Evolutionary conservation across 1,284 basidiomycete genomes (phyloP).

Genomic region (Rhodotorula sp.): DNA sequence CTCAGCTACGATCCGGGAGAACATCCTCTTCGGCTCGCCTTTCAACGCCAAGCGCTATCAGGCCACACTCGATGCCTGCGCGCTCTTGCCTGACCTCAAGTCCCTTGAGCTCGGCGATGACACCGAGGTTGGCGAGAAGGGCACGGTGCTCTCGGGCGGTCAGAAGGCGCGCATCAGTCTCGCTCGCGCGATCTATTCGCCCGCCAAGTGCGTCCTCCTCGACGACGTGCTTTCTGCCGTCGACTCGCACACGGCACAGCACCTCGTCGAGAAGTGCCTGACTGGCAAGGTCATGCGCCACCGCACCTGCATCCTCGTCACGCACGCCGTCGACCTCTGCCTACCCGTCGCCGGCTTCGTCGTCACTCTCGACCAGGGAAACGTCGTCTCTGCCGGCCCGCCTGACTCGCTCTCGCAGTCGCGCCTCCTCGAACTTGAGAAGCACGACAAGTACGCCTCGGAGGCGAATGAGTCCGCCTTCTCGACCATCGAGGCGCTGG

Average conservation of each 20-base stretch:
- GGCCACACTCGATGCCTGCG: constrained; percentile 73
- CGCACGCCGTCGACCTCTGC: constrained; percentile 70
- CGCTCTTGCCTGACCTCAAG: constrained; percentile 68
- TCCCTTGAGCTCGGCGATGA: constrained; percentile 77
- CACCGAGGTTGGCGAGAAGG: constrained; percentile 70
- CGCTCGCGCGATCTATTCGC: constrained; percentile 51
- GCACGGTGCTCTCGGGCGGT: constrained; percentile 58
- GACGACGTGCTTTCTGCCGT: constrained; percentile 53
- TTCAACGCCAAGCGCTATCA: constrained; percentile 68
- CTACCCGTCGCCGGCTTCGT: constrained; percentile 53
- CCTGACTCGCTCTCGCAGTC: constrained; percentile 33
- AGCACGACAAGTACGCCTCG: constrained; percentile 1
- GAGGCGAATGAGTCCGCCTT: neutral
- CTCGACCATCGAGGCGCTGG: constrained; percentile 34
- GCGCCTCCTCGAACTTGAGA: constrained; percentile 5
- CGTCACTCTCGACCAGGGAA: constrained; percentile 49
- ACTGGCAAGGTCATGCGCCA: constrained; percentile 62
- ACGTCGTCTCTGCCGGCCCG: constrained; percentile 46
- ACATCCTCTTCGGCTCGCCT: constrained; percentile 72
- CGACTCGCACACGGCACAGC: constrained; percentile 50
- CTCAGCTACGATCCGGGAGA: constrained; percentile 71
- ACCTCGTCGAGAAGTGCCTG: constrained; percentile 48
- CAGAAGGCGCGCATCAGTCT: constrained; percentile 31
- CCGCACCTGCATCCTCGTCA: constrained; percentile 77
- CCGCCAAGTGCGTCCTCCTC: constrained; percentile 49